phyloP scores from a whole-genome alignment of 805 yeast genomes.

The Candida sonorensis region DNA sequence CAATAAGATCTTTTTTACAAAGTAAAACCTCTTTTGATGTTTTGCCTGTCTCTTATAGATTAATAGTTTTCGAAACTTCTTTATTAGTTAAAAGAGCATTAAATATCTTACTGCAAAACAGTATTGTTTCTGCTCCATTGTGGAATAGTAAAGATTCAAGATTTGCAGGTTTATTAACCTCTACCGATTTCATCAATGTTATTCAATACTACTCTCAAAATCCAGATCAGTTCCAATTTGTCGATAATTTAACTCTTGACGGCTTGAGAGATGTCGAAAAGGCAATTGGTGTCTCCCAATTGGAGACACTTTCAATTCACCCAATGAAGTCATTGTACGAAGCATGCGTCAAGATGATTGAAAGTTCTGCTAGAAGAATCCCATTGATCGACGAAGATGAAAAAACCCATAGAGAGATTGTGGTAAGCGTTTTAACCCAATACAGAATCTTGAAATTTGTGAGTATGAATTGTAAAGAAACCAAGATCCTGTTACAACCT shows the following conservation, averaged over 20 bases:
- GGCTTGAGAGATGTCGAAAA: conserved; percentile 83
- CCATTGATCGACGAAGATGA: conserved; percentile 94
- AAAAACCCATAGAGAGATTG: conserved; percentile 86
- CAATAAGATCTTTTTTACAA: conserved; percentile 77
- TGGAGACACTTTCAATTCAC: conserved; percentile 82
- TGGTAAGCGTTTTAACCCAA: conserved; percentile 91
- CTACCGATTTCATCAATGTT: conserved; percentile 89
- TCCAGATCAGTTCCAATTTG: conserved; percentile 82
- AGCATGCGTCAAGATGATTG: conserved; percentile 88
- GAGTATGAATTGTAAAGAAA: conserved; percentile 92
- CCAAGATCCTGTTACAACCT: conserved; percentile 73
- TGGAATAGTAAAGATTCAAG: conserved; percentile 89
- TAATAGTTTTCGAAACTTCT: conserved; percentile 90
- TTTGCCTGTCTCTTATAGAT: conserved; percentile 86
- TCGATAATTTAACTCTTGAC: conserved; percentile 77
- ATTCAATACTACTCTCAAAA: conserved; percentile 87
- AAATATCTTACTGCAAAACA: conserved; percentile 84
- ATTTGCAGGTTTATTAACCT: conserved; percentile 91
- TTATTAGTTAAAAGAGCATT: conserved; percentile 83
- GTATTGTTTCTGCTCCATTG: conserved; percentile 92
- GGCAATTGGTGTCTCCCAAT: conserved; percentile 77
- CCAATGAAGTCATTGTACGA: conserved; percentile 87
- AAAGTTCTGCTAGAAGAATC: conserved; percentile 83
- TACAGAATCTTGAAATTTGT: conserved; percentile 94
- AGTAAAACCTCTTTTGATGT: conserved; percentile 95